Percentiles rank a stretch among this genome's conserved stretches.
These are phyloP conservation scores for Phytophthora pinifolia DNA, from an alignment of 352 stramenopile genomes.

Conservation along the genomic window DNA sequence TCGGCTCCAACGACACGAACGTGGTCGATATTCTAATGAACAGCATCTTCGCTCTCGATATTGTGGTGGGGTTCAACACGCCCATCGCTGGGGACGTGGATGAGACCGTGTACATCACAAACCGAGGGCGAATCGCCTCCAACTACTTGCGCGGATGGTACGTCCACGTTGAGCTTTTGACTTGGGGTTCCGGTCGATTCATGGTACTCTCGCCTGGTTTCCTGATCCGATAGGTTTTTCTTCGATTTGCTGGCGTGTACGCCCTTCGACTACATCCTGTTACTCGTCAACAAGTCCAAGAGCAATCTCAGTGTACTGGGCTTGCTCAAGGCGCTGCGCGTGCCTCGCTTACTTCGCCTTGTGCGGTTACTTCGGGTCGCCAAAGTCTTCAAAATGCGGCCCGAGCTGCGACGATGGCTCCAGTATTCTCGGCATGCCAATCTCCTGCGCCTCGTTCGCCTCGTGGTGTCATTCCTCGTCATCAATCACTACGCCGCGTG, in stretches of 20 bases:
- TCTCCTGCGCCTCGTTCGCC: slow-evolving; percentile 61
- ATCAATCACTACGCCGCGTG: slow-evolving; percentile 83
- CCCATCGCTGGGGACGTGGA: slow-evolving; percentile 44
- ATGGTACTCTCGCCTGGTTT: background rate
- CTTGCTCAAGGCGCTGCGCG: slow-evolving; percentile 66
- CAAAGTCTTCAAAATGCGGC: slow-evolving; percentile 73
- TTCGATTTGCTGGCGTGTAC: slow-evolving; percentile 78
- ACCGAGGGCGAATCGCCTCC: slow-evolving; percentile 53
- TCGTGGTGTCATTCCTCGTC: slow-evolving; percentile 68
- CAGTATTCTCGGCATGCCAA: slow-evolving; percentile 84
- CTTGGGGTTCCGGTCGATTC: background rate
- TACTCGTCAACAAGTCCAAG: slow-evolving; percentile 53
- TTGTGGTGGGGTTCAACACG: slow-evolving; percentile 78
- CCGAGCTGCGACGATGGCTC: slow-evolving; percentile 75
- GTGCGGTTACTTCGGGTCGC: slow-evolving; percentile 65
- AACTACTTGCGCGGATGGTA: slow-evolving; percentile 68
- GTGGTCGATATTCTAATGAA: slow-evolving; percentile 61
- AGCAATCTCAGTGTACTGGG: slow-evolving; percentile 63
- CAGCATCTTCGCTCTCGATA: slow-evolving; percentile 67
- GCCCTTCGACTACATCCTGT: slow-evolving; percentile 64
- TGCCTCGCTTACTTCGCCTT: slow-evolving; percentile 67
- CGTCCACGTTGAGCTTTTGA: background rate
- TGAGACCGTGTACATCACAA: slow-evolving; percentile 60
- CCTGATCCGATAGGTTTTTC: slow-evolving; percentile 55
- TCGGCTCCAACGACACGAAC: slow-evolving; percentile 50